Evolutionary conservation across 1,284 basidiomycete genomes (phyloP), one percentile per base, ranked within the genome.

Genomic region (Phellopilus nigrolimitatus): DNA sequence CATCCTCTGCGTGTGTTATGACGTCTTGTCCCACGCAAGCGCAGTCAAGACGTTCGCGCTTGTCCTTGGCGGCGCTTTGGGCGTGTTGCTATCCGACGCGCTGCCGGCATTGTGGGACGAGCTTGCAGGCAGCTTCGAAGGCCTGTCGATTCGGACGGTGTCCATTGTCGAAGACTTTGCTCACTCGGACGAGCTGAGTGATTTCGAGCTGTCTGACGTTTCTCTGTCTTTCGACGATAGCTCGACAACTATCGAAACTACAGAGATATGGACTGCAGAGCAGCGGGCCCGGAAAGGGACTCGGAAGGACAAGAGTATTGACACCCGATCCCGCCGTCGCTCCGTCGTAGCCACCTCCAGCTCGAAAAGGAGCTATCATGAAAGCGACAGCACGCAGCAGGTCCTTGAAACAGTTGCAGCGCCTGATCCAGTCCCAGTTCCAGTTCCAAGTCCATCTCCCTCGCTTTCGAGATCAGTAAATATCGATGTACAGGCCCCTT

Each of bases 21-120:
- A 88, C 66, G 76, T 83, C 45, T 65, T 84, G 38, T 70, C 81
- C 62, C 84, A 80, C 1, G 75, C 79, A 52, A 83, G 75, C 58
- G 46, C 83, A 36, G 68, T 70, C 25, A 68, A 80, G 27, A 67
- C 84, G 44, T 66, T 78, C 31, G 70, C 87, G 25, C 76, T 82
- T 22, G 57, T 79, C 27, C 69, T 86, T 6, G 88, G 84, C 81
- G 79, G 82, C 1, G 72, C 75, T 22, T 65, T 87, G 54, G 82
- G 83, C 21, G 75, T 85, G 66, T 69, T 87, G 42, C 67, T 87
- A 34, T 76, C 85, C 24, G 85, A 87, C 59, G 69, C 86, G 41
- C 70, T 76, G 2, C 78, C 82, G 4, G 72, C 70, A 38, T 59
- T 87, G 33, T 83, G 76, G 75, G 68, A 69, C 34, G 82, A 85